Evolutionary conservation across 139 green algal genomes (phyloP).

Genomic region (Gonium pectorale): DNA sequence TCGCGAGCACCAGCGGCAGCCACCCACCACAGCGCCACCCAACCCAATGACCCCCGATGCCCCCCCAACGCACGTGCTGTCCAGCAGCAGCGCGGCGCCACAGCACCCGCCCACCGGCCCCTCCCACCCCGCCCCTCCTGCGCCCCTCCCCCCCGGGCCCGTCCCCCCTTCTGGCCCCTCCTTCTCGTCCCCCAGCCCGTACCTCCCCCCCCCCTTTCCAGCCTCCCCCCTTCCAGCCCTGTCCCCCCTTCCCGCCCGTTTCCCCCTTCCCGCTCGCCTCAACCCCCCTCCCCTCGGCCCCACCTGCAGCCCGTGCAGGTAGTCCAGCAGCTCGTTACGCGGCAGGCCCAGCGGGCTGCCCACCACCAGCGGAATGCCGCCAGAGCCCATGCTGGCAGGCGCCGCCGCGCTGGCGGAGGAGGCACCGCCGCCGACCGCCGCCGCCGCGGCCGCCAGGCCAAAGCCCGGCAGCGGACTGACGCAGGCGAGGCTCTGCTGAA

Average conservation of each 20-base stretch:
- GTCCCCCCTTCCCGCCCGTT: not conserved
- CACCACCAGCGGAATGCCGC: conserved; percentile 35
- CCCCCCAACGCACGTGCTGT: too few species aligned
- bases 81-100: too few species aligned
- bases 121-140: too few species aligned
- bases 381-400: conserved; percentile 32
- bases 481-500: not conserved
- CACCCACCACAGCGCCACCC: too few species aligned
- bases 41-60: too few species aligned
- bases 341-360: conserved; percentile 33
- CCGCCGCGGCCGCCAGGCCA: not conserved
- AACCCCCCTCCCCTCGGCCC: not conserved
- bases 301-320: conserved; percentile 77
- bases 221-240: too few species aligned
- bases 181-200: too few species aligned
- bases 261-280: not conserved
- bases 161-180: too few species aligned
- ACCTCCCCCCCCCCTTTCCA: too few species aligned
- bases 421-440: not conserved
- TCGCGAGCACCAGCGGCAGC: too few species aligned
- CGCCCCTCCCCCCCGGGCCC: too few species aligned
- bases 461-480: conserved; percentile 36
- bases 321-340: conserved; percentile 81
- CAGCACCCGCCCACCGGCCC: too few species aligned
- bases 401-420: not conserved